Evolutionary conservation across 805 yeast genomes (phyloP), one percentile per base, ranked within the genome.

Genomic region (Ogataea wickerhamii): DNA sequence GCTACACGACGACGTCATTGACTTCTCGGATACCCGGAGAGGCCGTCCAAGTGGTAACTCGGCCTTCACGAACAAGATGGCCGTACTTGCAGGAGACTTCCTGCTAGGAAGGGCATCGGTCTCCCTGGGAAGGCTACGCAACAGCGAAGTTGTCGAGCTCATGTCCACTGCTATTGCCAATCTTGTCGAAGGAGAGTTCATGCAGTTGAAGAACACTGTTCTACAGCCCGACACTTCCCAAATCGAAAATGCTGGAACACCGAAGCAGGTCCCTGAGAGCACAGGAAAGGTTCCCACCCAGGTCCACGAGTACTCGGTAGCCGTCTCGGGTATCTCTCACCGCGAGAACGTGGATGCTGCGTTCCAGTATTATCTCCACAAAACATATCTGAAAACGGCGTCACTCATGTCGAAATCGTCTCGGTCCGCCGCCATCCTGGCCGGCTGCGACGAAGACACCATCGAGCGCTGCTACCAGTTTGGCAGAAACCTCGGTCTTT

Each of bases 41-140:
- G 95, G 96, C 30, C 74, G 86, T 55, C 94, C 94, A 17, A 78
- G 86, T 47, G 98, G 97, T 1, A 93, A 93, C 64, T 73, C 82
- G 43, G 96, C 96, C 6, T 93, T 89, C 64, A 86, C 94, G 20
- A 93, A 93, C 66, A 93, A 93, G 57, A 89, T 93, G 97, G 95
- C 98, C 6, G 88, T 93, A 28, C 70, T 93, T 40, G 98, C 97
- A 0, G 98, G 98, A 31, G 98, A 93, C 65, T 93, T 93, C 64
- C 63, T 93, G 41, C 74, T 93, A 32, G 98, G 96, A 13, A 74
- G 98, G 52, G 98, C 98, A 0, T 89, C 98, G 0, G 97, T 93
- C 7, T 89, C 96, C 2, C 81, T 93, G 48, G 94, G 97, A 10
- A 70, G 98, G 44, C 67, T 93, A 35, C 73, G 97, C 56, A 91